Percentiles rank a stretch among this genome's conserved stretches.
phyloP scores from a whole-genome alignment of 192 early-diverging fungal species.

The Chytriomyces sp. region DNA sequence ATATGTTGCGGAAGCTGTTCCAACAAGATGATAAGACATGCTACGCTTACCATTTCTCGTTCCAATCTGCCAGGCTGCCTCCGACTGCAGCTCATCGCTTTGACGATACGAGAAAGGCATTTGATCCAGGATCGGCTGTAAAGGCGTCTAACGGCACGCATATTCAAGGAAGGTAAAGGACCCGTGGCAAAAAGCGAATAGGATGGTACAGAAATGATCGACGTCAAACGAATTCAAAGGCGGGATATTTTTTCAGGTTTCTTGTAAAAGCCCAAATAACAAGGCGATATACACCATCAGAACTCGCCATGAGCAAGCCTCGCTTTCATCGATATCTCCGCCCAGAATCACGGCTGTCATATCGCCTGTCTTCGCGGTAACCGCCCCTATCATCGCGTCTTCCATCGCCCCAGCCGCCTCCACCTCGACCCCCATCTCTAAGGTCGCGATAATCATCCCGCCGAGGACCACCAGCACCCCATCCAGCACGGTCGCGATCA shows the following conservation, averaged over 20 bases:
- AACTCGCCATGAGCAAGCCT: not conserved
- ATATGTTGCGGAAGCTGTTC: not conserved
- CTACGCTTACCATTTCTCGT: too few relatives aligned
- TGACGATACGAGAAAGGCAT: too few relatives aligned
- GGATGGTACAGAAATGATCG: too few relatives aligned
- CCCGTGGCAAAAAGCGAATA: too few relatives aligned
- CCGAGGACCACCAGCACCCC: constrained; percentile 39
- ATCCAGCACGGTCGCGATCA: constrained; percentile 32
- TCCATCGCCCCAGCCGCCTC: not conserved
- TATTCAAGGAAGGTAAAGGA: too few relatives aligned
- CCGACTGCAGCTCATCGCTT: not conserved
- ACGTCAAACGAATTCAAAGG: too few relatives aligned
- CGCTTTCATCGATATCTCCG: not conserved
- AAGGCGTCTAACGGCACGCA: too few relatives aligned
- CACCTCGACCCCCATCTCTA: constrained; percentile 41
- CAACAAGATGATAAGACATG: not conserved
- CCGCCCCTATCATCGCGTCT: not conserved
- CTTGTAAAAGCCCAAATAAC: not conserved
- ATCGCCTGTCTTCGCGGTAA: not conserved
- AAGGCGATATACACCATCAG: not conserved
- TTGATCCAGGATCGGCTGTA: too few relatives aligned
- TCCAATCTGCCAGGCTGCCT: not conserved
- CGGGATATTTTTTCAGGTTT: too few relatives aligned
- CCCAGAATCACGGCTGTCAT: not conserved
- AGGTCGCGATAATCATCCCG: constrained; percentile 24